Conservation (phyloP, 345 rosid genomes). For the Excoecaria cochinchinensis region DNA sequence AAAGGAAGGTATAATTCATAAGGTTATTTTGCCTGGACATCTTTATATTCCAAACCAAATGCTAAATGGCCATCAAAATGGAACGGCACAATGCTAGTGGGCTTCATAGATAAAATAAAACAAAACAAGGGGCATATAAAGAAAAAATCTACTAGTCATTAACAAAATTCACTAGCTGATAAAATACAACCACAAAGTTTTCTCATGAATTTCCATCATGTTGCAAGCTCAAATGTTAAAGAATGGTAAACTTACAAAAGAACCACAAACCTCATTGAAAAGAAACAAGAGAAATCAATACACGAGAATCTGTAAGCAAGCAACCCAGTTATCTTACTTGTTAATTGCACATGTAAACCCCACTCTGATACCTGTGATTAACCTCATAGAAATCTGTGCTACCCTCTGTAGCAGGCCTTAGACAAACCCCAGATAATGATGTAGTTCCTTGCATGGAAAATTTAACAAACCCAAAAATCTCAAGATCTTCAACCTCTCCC, state of each 20-base stretch:
- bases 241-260: conserved; percentile 30
- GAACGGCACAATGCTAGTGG: not conserved
- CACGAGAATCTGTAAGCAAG: conserved; percentile 14
- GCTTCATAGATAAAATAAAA: not conserved
- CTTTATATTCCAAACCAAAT: not conserved
- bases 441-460: conserved; percentile 65
- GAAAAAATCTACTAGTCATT: conserved; percentile 1
- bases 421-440: conserved; percentile 67
- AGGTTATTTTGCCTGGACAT: not conserved
- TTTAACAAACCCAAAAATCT: conserved; percentile 66
- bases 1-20: not conserved
- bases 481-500: conserved; percentile 68
- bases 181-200: conserved; percentile 13
- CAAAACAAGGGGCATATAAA: not conserved
- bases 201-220: conserved; percentile 20
- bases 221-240: conserved; percentile 28
- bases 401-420: conserved; percentile 72
- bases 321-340: not conserved
- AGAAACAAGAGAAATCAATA: conserved; percentile 6
- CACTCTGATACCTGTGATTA: conserved; percentile 71
- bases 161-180: conserved; percentile 11
- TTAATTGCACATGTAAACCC: conserved; percentile 79
- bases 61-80: not conserved
- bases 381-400: conserved; percentile 79
- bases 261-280: conserved; percentile 12